These are phyloP conservation scores for Linanthus parryae DNA, from an alignment of 148 eudicot species.

Conservation along the genomic window DNA sequence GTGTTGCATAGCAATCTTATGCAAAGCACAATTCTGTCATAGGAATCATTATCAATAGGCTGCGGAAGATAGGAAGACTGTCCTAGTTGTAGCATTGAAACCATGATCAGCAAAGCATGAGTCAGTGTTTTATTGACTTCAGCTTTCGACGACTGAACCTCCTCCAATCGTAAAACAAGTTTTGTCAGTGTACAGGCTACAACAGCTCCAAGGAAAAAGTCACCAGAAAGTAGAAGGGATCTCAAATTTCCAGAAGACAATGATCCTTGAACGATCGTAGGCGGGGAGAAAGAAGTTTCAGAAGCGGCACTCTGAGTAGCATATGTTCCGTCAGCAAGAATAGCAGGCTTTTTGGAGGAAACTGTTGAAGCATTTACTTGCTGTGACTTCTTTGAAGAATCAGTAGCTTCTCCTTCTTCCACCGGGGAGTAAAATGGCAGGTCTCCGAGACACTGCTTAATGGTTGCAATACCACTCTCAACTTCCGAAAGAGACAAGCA, in stretches of 20 bases:
- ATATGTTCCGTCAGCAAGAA: constrained; percentile 96
- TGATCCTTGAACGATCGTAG: constrained; percentile 73
- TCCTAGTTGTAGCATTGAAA: constrained; percentile 84
- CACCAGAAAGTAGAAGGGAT: constrained; percentile 80
- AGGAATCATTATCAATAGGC: constrained; percentile 86
- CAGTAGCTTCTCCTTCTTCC: constrained; percentile 68
- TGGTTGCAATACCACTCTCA: constrained; percentile 76
- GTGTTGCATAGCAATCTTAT: constrained; percentile 71
- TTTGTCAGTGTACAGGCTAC: constrained; percentile 75
- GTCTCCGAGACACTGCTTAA: constrained; percentile 90
- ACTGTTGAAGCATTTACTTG: constrained; percentile 59
- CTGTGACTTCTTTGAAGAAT: constrained; percentile 58
- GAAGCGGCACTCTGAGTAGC: constrained; percentile 96
- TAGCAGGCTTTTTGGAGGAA: constrained; percentile 81
- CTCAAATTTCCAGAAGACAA: constrained; percentile 71
- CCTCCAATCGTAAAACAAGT: constrained; percentile 78
- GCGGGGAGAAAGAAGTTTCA: constrained; percentile 78
- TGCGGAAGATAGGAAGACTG: constrained; percentile 86
- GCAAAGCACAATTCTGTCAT: constrained; percentile 79
- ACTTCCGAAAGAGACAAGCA: constrained; percentile 89
- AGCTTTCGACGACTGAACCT: constrained; percentile 79
- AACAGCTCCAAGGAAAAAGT: constrained; percentile 93
- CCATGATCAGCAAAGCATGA: constrained; percentile 57
- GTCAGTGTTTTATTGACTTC: constrained; percentile 76
- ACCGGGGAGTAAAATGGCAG: constrained; percentile 74